Base-by-base conservation (phyloP, 2,329 filamentous ascomycete species). In the Fusarium sp. region DNA sequence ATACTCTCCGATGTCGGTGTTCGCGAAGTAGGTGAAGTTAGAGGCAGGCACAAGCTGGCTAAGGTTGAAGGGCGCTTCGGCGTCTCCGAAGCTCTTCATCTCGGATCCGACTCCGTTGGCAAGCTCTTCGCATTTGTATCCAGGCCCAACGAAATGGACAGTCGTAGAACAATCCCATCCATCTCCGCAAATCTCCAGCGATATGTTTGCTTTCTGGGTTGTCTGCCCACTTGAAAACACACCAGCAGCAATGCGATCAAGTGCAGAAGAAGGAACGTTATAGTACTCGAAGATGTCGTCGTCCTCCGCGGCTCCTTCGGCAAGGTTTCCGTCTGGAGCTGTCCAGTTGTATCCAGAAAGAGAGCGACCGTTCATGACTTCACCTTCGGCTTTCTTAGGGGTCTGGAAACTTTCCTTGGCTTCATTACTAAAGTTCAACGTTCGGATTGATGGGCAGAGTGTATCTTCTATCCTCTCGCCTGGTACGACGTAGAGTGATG, bases 81-180 rank as follows among this genome's bases (percentile, higher is more conserved):
- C 31, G 14, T 49, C 54, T 7, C 57, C 60, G 6, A 73, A 75
- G 1, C 46, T 22, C 18, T 68, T 62, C 14, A 76, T 65, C 9
- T 31, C 12, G 0, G 61, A 53, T 7, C 68, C 70, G 0, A 50
- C 54, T 2, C 58, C 58, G 1, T 53, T 36, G 0, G 74, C 60
- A 22, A 76, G 55, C 27, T 76, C 52, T 18, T 76, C n/a, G 13
- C 74, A 76, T 17, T 72, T 58, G 2, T 76, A 76, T 46, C 72
- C 74, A 3, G 74, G 74, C 1, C 56, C 74, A 0, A 76, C 46
- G 17, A 76, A 76, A 7, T 73, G 39, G 13, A 76, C 52, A 0
- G 64, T 76, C 3, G 72, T 74, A 0, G 72, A 72, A 10, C 74
- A 76, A n/a, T 76, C 70, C 74, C 74, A 76, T 1, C 59, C 70